A percentile compares a stretch with the other conserved stretches of the same genome.
Conservation (phyloP, 2,329 filamentous ascomycete genomes). For the Sporothrix protearum region DNA sequence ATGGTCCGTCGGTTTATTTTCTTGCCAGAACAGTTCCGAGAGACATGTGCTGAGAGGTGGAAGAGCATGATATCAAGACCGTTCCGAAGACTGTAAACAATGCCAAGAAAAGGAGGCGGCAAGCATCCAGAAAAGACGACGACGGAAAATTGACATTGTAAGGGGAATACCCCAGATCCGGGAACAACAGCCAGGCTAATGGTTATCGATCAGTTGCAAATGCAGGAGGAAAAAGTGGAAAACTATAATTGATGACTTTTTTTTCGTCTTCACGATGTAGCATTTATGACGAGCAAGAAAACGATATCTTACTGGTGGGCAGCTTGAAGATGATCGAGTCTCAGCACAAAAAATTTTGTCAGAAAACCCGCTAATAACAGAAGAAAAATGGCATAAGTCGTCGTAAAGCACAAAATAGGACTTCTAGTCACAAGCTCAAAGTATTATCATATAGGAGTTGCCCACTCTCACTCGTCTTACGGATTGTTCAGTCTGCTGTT, state of each 20-base stretch:
- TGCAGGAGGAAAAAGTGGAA: not conserved
- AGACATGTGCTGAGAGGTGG: not conserved
- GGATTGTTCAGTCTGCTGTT: not conserved
- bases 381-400: too few species aligned
- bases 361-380: too few species aligned
- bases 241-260: not conserved
- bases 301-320: not conserved
- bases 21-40: not conserved
- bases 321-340: too few species aligned
- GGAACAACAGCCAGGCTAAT: not conserved
- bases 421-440: not conserved
- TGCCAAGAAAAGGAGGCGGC: slow-evolving; percentile 12
- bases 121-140: not conserved
- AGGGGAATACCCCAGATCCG: not conserved
- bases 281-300: not conserved
- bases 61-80: not conserved
- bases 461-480: not conserved
- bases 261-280: not conserved
- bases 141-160: not conserved
- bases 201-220: slow-evolving; percentile 8
- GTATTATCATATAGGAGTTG: not conserved
- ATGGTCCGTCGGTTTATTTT: not conserved
- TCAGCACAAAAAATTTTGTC: too few species aligned
- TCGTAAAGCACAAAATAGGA: too few species aligned
- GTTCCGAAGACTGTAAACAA: slow-evolving; percentile 11